Evolutionary conservation across 305 asterid species (phyloP).

Genomic region (Plantago coronopus): DNA sequence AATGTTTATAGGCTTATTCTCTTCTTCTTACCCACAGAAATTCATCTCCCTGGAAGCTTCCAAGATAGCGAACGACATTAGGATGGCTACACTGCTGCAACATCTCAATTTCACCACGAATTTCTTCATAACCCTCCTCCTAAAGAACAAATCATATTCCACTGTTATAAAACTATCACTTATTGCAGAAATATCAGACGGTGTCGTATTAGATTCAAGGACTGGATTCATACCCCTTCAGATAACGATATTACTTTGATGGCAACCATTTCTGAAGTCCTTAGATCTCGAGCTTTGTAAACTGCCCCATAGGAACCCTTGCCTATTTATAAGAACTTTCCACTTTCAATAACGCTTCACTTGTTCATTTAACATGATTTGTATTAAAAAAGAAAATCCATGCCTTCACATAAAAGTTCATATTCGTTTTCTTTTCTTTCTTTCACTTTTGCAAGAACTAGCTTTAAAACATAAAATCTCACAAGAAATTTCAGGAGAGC

Average conservation of each 20-base stretch:
- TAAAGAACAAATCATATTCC: conserved; percentile 31
- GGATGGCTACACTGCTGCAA: conserved; percentile 99
- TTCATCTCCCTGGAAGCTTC: conserved; percentile 98
- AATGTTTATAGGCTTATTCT: conserved; percentile 16
- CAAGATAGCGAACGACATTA: conserved; percentile 97
- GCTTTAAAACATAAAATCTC: not conserved
- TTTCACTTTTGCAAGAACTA: too few species aligned
- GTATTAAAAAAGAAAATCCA: conserved; percentile 5
- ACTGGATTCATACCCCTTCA: conserved; percentile 80
- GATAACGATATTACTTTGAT: conserved; percentile 91
- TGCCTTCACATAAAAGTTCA: not conserved
- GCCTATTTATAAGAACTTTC: conserved; percentile 46
- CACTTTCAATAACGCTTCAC: conserved; percentile 27
- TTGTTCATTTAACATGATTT: conserved; percentile 10
- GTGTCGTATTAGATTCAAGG: conserved; percentile 10
- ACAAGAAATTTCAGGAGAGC: conserved; percentile 6
- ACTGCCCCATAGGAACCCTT: conserved; percentile 97
- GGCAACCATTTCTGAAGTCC: conserved; percentile 92
- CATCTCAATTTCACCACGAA: conserved; percentile 99
- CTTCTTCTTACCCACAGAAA: conserved; percentile 80
- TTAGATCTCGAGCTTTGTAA: conserved; percentile 89
- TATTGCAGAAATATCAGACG: conserved; percentile 8
- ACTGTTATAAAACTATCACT: conserved; percentile 10
- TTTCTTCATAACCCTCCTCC: conserved; percentile 99
- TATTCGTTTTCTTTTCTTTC: too few species aligned